Conservation (phyloP, 768 basidiomycete species). For the Amylocystis lapponica region DNA sequence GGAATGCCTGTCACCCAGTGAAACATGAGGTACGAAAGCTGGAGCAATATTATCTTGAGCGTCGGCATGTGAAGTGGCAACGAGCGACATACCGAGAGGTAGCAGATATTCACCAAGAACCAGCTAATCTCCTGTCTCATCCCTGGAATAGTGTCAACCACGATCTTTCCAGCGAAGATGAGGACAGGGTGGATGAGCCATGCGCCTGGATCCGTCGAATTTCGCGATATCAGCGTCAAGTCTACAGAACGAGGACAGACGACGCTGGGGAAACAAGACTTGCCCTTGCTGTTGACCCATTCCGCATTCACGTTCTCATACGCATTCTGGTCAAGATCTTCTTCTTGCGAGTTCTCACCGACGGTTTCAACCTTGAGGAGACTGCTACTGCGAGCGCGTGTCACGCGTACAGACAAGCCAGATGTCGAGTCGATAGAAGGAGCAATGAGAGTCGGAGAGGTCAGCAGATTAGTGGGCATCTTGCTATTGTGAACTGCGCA, state of each 20-base stretch:
- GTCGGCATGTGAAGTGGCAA: neutral
- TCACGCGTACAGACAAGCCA: conserved; percentile 14
- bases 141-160: conserved; percentile 90
- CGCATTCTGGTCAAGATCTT: conserved; percentile 71
- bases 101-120: conserved; percentile 88
- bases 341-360: conserved; percentile 64
- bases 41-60: conserved; percentile 2
- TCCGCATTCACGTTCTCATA: conserved; percentile 85
- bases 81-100: conserved; percentile 71
- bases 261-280: conserved; percentile 8
- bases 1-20: conserved; percentile 97
- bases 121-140: conserved; percentile 94
- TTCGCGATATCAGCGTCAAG: neutral
- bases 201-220: conserved; percentile 81
- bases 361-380: conserved; percentile 85
- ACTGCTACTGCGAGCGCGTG: conserved; percentile 45
- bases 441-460: no score
- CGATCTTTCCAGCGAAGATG: conserved; percentile 83
- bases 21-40: conserved; percentile 98
- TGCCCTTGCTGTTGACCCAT: conserved; percentile 94
- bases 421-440: no score
- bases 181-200: conserved; percentile 97
- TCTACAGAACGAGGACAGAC: neutral
- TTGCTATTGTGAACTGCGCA: no score
- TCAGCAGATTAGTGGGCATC: no score